Conservation (phyloP, 2,329 filamentous ascomycete species). For the Microcyclospora tardicrescens region DNA sequence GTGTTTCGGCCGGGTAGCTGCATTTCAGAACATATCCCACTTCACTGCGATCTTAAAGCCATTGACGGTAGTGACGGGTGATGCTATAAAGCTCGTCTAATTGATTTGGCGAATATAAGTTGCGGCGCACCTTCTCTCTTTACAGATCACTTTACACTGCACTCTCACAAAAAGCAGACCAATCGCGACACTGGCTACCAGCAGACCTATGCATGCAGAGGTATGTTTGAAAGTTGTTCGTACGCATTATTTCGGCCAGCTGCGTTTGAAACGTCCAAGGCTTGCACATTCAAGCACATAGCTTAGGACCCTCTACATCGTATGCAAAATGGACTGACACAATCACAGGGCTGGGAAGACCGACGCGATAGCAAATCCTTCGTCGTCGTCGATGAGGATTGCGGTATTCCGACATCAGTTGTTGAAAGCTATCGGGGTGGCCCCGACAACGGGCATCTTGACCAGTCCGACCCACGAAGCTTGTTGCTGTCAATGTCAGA, state of each 20-base stretch:
- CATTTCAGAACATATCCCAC: background rate
- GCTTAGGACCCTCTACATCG: too few species aligned
- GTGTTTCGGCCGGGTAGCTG: constrained; percentile 6
- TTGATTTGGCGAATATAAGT: too few species aligned
- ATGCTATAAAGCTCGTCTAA: too few species aligned
- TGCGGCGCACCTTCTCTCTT: too few species aligned
- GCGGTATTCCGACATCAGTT: constrained; percentile 19
- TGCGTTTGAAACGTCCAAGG: background rate
- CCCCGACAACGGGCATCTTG: constrained; percentile 39
- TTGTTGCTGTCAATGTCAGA: constrained; percentile 61
- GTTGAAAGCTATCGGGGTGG: constrained; percentile 21
- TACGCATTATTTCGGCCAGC: constrained; percentile 6
- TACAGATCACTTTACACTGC: too few species aligned
- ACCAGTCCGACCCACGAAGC: constrained; percentile 31
- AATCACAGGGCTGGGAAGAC: constrained; percentile 1
- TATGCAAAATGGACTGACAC: background rate
- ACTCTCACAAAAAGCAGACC: too few species aligned
- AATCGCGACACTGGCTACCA: background rate
- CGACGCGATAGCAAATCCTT: constrained; percentile 19
- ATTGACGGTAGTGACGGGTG: too few species aligned
- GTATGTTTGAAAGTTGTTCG: constrained; percentile 14
- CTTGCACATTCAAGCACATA: too few species aligned
- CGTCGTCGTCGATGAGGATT: constrained; percentile 25
- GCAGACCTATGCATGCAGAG: constrained; percentile 21
- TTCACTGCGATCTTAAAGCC: too few species aligned